These are phyloP conservation scores for Pachysandra terminalis DNA, from an alignment of 164 flowering plant species.

Conservation along the genomic window DNA sequence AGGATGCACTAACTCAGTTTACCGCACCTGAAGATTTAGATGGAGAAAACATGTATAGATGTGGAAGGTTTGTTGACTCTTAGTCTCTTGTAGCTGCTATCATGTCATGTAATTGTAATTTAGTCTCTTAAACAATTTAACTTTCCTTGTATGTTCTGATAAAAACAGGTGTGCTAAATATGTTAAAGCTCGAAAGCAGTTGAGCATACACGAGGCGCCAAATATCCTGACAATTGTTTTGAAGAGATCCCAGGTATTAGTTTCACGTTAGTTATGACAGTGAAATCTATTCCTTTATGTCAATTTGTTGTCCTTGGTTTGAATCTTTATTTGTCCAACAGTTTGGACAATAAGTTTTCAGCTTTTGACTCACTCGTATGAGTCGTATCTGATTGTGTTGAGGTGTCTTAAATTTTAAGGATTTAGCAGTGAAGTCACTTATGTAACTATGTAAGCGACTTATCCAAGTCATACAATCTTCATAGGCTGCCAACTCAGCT, in stretches of 20 bases:
- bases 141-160: conserved; percentile 4
- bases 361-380: background rate
- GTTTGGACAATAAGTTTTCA: background rate
- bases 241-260: conserved; percentile 83
- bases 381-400: background rate
- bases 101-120: background rate
- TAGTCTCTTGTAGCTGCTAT: background rate
- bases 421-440: background rate
- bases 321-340: background rate
- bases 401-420: background rate
- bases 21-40: conserved; percentile 80
- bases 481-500: background rate
- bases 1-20: conserved; percentile 83
- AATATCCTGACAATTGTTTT: conserved; percentile 83
- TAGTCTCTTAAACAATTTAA: conserved; percentile 1
- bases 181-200: conserved; percentile 79
- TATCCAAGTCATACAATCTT: background rate
- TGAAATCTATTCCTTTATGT: background rate
- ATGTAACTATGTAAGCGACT: background rate
- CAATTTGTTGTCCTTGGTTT: background rate
- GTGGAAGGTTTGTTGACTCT: conserved; percentile 58
- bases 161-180: conserved; percentile 62
- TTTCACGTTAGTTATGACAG: background rate
- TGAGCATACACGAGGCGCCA: conserved; percentile 82
- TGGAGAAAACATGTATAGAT: conserved; percentile 91